Base-by-base conservation (phyloP, 169 alveolate genomes). In the Eimeria tenella region DNA sequence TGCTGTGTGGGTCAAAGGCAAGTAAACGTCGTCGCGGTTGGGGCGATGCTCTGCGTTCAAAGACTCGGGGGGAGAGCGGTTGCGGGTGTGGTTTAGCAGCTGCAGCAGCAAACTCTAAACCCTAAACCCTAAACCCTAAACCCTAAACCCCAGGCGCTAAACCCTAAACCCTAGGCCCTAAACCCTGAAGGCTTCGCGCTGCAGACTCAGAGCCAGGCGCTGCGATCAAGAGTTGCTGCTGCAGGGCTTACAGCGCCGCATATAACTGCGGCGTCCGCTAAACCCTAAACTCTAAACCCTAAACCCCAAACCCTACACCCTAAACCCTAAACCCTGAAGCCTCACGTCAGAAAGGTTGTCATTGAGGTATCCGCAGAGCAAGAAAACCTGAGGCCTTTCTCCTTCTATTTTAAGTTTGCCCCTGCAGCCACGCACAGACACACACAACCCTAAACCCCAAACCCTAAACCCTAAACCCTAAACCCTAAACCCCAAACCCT, bases 121-220 rank as follows among this genome's bases (percentile, higher is more conserved):
- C 68, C 77, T 68, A 71, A 71, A 71, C 87, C 87, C 71, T 82
- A 21, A 56, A 82, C 74, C 71, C 75, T n/a, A 13, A 52, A 42
- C 60, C 53, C 95, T 82, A 81, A 55, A 55, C 74, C 86, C 65
- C 42, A 71, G 11, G n/a, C 82, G 63, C 86, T 75, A 75, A 52
- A 75, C 86, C 86, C 86, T 75, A 75, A 52, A 77, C 86, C 86
- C 86, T 77, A 23, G 52, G 49, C 68, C 60, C 71, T 82, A 58
- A 82, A 82, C 74, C 90, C 75, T 31, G 9, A 4, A 58, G 21
- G 21, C 68, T 58, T 11, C 11, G 19, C 68, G 21, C 68, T 58
- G 19, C 1, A 3, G 21, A 10, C 68, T 1, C 68, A 58, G 68
- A 10, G 19, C 68, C 11, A 58, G 68, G 68, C 68, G 42, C 42